Percentiles rank a stretch among this genome's conserved stretches.
Evolutionary conservation across 208 protist genomes (phyloP).

Genomic region (Leptomonas pyrrhocoris): DNA sequence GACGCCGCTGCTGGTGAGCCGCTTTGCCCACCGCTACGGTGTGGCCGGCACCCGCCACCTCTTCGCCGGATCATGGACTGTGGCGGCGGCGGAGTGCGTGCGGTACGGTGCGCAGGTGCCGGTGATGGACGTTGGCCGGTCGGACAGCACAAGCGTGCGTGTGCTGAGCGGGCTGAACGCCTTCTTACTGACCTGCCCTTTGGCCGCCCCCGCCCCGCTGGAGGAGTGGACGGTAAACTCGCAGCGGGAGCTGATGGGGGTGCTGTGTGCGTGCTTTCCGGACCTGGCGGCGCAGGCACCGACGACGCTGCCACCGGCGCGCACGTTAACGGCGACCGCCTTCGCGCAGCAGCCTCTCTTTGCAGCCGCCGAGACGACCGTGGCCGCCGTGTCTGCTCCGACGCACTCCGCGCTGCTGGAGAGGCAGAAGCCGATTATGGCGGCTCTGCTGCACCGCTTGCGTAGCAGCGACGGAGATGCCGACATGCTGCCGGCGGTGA

Average conservation of each 20-base stretch:
- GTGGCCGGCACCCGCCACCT: slow-evolving; percentile 46
- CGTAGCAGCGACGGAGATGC: slow-evolving; percentile 8
- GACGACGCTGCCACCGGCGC: slow-evolving; percentile 10
- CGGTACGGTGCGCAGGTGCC: slow-evolving; percentile 48
- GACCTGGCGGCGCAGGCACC: slow-evolving; percentile 20
- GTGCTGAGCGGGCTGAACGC: slow-evolving; percentile 42
- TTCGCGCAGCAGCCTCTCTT: slow-evolving; percentile 31
- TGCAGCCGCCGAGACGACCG: slow-evolving; percentile 7
- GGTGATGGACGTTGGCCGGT: slow-evolving; percentile 59
- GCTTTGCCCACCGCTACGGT: slow-evolving; percentile 62
- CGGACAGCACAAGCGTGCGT: slow-evolving; percentile 36
- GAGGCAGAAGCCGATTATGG: slow-evolving; percentile 34
- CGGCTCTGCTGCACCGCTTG: slow-evolving; percentile 25
- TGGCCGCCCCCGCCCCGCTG: slow-evolving; percentile 48
- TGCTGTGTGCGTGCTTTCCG: slow-evolving; percentile 61
- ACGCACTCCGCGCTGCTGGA: slow-evolving; percentile 10
- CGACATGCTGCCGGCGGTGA: slow-evolving; percentile 47
- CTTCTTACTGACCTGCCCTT: slow-evolving; percentile 64
- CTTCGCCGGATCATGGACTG: slow-evolving; percentile 66
- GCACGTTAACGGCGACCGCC: slow-evolving; percentile 7
- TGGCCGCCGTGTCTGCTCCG: background rate
- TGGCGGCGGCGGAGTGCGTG: slow-evolving; percentile 54
- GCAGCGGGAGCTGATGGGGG: slow-evolving; percentile 51
- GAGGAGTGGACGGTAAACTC: slow-evolving; percentile 62
- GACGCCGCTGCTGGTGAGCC: slow-evolving; percentile 64